Base-by-base conservation (phyloP, 2,329 filamentous ascomycete species). In the Fusarium compactum region DNA sequence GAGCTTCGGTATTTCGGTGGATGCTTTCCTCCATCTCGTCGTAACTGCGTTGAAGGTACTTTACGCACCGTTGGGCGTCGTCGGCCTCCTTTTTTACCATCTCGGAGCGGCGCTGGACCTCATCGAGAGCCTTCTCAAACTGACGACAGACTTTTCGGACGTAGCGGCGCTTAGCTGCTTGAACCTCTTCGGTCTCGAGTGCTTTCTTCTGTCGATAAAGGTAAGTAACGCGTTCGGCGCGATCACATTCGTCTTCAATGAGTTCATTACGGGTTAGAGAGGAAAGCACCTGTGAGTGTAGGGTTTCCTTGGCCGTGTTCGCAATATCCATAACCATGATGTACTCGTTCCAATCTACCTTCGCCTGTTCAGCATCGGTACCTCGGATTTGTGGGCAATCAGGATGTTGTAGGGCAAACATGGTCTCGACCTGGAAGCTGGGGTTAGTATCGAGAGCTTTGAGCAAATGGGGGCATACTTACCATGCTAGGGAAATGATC, bases 141-240 rank as follows among this genome's bases (percentile, higher is more conserved):
- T 40, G 22, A 11, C 38, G 54, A n/a, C 58, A 65, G 47, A 65
- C 41, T 25, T 54, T 60, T 5, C 34, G 61, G 10, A 20, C 32
- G 20, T 27, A 25, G 15, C 47, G 53, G 20, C 38, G 34, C 5
- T 30, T n/a, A 10, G 38, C 34, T 4, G 32, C 24, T 38, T 29
- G 38, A 18, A 22, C 15, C 12, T 24, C 48, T 22, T 51, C 30
- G 2, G 22, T n/a, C 6, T 38, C 40, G 5, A 43, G 34, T 2
- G 14, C 30, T 22, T 46, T 62, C 18, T 24, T 62, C 30, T 34
- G 25, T 3, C 25, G 43, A 29, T 40, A 30, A 4, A 25, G 27
- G 22, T 18, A 40, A 38, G 40, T 22, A 16, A 62, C 46, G 6
- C 40, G 38, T 8, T 46, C 51, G 3, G 61, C 61, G 5, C 61